Base-by-base conservation (phyloP, 2,329 filamentous ascomycete genomes). In the Colletotrichum limetticola region DNA sequence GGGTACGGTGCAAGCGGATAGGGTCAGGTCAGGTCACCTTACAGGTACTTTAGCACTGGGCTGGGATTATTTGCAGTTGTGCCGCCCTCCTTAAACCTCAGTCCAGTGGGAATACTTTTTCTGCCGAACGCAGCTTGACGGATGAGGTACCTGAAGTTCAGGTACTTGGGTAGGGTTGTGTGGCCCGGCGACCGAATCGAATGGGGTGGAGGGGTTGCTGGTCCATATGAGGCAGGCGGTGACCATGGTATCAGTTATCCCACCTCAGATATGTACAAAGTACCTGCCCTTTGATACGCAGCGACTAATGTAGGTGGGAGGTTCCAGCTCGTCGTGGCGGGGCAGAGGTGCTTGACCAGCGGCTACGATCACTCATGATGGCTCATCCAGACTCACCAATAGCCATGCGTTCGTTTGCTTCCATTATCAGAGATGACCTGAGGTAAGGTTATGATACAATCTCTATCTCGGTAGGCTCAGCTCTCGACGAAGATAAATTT, bases 151-250 rank as follows among this genome's bases (percentile, higher is more conserved):
- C 32, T 53, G 8, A 9, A 24, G 14, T n/a, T 46, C 46, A 19
- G 19, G 19, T 49, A 49, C 42, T 22, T 49, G 19, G 37, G 37
- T 68, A 68, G 66, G 66, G 66, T 56, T 68, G 66, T 68, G 65
- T 56, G 66, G 66, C 66, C 66, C 57, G 24, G 57, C 57, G 66
- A 32, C 26, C 26, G 28, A 8, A 24, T 30, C 19, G 63, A 61
- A 26, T 61, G 60, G 67, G 60, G 57, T 7, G 68, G 67, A 26
- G 67, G 60, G 67, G 67, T 65, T 3, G 16, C 14, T 14, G 19
- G n/a, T 30, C n/a, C 19, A 16, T 19, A 60, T 11, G 3, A 7
- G 46, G 68, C 53, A 71, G 55, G 68, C 68, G 63, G 68, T 67
- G 62, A 59, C 8, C 2, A 9, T 3, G 2, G 5, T 12, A 12